Evolutionary conservation across 2,329 filamentous ascomycete species (phyloP).

Genomic region (Neonectria faginata): DNA sequence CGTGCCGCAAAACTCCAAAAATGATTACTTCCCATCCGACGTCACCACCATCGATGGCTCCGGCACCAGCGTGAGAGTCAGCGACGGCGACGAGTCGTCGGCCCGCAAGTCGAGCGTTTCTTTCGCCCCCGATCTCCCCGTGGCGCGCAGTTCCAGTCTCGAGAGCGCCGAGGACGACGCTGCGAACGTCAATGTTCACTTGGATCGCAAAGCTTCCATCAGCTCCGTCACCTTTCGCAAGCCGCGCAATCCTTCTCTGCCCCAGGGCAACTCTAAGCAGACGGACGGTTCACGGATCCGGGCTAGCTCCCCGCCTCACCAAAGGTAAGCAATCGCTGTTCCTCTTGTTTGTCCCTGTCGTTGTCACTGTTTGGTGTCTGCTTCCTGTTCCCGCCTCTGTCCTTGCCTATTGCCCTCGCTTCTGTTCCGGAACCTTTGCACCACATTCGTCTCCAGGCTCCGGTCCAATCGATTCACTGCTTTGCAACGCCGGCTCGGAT

Average conservation of each 20-base stretch:
- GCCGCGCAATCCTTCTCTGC: slow-evolving; percentile 58
- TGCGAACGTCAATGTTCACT: slow-evolving; percentile 40
- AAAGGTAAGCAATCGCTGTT: slow-evolving; percentile 55
- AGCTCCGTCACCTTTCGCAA: slow-evolving; percentile 62
- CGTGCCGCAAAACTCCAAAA: slow-evolving; percentile 34
- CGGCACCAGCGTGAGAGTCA: slow-evolving; percentile 39
- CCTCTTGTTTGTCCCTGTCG: slow-evolving; percentile 4
- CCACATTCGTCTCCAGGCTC: neutral
- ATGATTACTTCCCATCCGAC: slow-evolving; percentile 46
- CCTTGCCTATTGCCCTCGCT: slow-evolving; percentile 13
- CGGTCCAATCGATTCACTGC: neutral
- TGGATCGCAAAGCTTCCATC: slow-evolving; percentile 59
- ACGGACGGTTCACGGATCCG: slow-evolving; percentile 57
- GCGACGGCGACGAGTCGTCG: slow-evolving; percentile 49
- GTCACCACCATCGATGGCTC: slow-evolving; percentile 42
- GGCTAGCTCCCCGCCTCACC: slow-evolving; percentile 61
- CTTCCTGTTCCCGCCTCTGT: slow-evolving; percentile 6
- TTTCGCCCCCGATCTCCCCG: slow-evolving; percentile 50
- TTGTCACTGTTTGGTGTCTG: slow-evolving; percentile 3
- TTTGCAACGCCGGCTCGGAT: slow-evolving; percentile 10
- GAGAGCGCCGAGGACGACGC: slow-evolving; percentile 45
- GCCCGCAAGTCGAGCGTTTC: slow-evolving; percentile 50
- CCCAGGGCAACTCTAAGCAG: slow-evolving; percentile 61
- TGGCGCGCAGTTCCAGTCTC: slow-evolving; percentile 41
- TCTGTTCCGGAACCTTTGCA: slow-evolving; percentile 15